phyloP scores from a whole-genome alignment of 2,329 filamentous ascomycete species.

The Tolypocladium pustulatum region DNA sequence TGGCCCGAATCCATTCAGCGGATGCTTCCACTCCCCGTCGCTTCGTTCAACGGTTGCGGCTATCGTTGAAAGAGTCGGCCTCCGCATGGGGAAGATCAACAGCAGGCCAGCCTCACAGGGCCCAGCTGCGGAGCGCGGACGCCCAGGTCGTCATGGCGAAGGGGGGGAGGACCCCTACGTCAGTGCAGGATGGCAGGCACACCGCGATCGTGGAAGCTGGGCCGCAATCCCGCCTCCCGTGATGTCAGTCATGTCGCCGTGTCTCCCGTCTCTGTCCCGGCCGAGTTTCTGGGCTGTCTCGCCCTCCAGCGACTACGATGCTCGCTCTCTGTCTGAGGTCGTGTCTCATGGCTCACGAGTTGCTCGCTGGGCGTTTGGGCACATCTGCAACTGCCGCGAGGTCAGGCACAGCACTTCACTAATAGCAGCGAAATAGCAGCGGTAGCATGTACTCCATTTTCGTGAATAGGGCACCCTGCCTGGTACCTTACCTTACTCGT shows the following conservation, averaged over 20 bases:
- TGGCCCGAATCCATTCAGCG: background rate
- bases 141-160: background rate
- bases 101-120: background rate
- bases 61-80: background rate
- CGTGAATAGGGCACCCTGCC: too few species aligned
- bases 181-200: slow-evolving; percentile 1
- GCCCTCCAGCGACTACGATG: background rate
- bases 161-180: background rate
- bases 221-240: background rate
- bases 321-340: background rate
- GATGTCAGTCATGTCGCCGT: background rate
- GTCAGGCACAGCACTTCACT: background rate
- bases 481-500: too few species aligned
- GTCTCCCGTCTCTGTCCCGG: background rate
- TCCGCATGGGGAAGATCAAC: background rate
- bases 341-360: background rate
- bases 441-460: too few species aligned
- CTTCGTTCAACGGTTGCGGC: background rate
- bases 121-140: background rate
- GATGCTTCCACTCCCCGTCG: background rate
- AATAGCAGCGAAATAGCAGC: background rate
- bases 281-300: background rate
- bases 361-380: background rate
- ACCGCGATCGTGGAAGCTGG: background rate
- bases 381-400: background rate